Percentiles rank a stretch among this genome's conserved stretches.
These are phyloP conservation scores for Cyberlindnera mississippiensis DNA, from an alignment of 805 yeast species.

Conservation along the genomic window DNA sequence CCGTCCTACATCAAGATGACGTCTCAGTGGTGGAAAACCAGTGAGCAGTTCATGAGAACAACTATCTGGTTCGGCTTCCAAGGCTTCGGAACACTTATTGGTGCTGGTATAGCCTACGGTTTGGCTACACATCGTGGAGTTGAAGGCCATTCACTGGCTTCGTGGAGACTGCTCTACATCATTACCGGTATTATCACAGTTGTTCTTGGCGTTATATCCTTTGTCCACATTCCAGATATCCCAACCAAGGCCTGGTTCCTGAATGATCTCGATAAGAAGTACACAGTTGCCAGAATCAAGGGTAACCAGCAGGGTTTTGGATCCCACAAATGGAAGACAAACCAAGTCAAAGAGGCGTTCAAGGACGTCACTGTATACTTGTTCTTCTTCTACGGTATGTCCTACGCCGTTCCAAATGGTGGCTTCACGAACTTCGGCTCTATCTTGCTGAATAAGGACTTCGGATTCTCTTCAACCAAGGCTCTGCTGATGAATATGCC, in stretches of 20 bases:
- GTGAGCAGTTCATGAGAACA: conserved; percentile 41
- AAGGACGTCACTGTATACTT: conserved; percentile 48
- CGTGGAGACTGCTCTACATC: conserved; percentile 61
- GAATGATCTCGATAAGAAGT: conserved; percentile 40
- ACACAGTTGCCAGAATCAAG: conserved; percentile 49
- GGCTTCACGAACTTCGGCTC: conserved; percentile 32
- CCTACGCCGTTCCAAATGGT: conserved; percentile 48
- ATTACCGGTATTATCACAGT: conserved; percentile 59
- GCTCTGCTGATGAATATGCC: conserved; percentile 31
- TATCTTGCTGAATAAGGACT: conserved; percentile 15
- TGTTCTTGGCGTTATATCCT: conserved; percentile 42
- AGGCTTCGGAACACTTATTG: conserved; percentile 45
- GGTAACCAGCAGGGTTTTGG: conserved; percentile 57
- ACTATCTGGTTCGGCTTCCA: conserved; percentile 42
- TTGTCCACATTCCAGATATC: conserved; percentile 49
- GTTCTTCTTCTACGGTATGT: conserved; percentile 37
- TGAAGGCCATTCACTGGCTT: conserved; percentile 36
- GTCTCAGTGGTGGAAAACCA: conserved; percentile 51
- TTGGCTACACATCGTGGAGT: conserved; percentile 31
- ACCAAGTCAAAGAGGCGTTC: conserved; percentile 50
- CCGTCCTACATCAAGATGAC: conserved; percentile 56
- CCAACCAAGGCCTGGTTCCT: conserved; percentile 50
- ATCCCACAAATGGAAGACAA: conserved; percentile 46
- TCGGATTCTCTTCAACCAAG: conserved; percentile 13
- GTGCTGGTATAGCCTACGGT: conserved; percentile 55